Conservation (phyloP, 495 filamentous ascomycete species). For the Penicillium longicatenatum region DNA sequence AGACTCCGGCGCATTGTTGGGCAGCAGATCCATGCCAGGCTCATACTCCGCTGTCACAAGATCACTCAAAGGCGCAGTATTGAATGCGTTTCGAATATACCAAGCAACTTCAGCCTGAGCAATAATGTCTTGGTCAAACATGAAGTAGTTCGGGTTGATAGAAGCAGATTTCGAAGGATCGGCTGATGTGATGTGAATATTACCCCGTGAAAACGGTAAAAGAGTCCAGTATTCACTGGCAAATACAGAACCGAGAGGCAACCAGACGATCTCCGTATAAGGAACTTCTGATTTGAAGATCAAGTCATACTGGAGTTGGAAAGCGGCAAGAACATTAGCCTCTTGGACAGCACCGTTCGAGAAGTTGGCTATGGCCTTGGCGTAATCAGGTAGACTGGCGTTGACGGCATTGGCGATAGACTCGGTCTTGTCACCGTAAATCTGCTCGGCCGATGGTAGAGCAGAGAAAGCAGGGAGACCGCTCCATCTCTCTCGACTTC, state of each 20-base stretch:
- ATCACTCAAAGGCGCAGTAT: constrained; percentile 15
- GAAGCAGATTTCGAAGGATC: constrained; percentile 15
- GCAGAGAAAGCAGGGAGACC: constrained; percentile 27
- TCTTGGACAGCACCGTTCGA: constrained; percentile 33
- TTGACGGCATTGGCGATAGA: constrained; percentile 26
- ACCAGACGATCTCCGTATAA: constrained; percentile 38
- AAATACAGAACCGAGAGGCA: constrained; percentile 23
- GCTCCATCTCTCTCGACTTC: constrained; percentile 17
- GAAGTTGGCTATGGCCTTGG: constrained; percentile 22
- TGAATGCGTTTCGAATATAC: constrained; percentile 26
- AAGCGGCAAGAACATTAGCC: constrained; percentile 23
- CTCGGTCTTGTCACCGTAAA: constrained; percentile 29
- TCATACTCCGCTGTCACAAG: constrained; percentile 22
- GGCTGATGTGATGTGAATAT: constrained; percentile 30
- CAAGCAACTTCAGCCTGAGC: constrained; percentile 24
- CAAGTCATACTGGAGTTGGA: constrained; percentile 44
- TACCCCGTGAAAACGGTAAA: constrained; percentile 53
- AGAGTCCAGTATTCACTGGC: constrained; percentile 40
- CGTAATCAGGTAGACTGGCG: constrained; percentile 28
- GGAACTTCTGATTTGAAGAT: constrained; percentile 44
- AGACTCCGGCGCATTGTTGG: constrained; percentile 17
- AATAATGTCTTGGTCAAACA: constrained; percentile 23
- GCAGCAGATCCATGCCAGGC: constrained; percentile 20
- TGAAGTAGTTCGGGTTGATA: constrained; percentile 32
- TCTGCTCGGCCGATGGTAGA: constrained; percentile 26